Percentiles rank a stretch among this genome's conserved stretches.
Evolutionary conservation across 2,329 filamentous ascomycete genomes (phyloP).

Genomic region (Nemania abortiva): DNA sequence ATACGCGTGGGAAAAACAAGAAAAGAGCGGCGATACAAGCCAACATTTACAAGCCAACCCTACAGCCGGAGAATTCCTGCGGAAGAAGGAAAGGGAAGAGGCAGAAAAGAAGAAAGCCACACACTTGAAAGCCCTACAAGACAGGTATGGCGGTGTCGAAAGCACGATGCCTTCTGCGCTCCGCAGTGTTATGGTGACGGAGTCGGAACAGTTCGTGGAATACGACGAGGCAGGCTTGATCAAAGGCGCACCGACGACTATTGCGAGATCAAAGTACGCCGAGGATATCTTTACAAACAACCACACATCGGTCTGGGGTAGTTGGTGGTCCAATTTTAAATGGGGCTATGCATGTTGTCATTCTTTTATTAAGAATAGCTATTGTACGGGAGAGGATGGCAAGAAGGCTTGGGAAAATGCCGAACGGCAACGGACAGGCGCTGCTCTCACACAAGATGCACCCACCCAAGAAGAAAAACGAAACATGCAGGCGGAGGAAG

Average conservation of each 20-base stretch:
- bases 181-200: slow-evolving; percentile 75
- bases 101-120: slow-evolving; percentile 75
- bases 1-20: slow-evolving; percentile 96
- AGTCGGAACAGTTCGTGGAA: slow-evolving; percentile 90
- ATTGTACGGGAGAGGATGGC: slow-evolving; percentile 93
- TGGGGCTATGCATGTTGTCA: slow-evolving; percentile 98
- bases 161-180: slow-evolving; percentile 70
- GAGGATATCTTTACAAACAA: slow-evolving; percentile 93
- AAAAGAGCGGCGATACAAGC: slow-evolving; percentile 80
- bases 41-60: slow-evolving; percentile 96
- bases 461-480: slow-evolving; percentile 43
- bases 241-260: slow-evolving; percentile 84
- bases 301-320: slow-evolving; percentile 92
- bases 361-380: slow-evolving; percentile 94
- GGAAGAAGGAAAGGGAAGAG: slow-evolving; percentile 83
- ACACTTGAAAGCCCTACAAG: slow-evolving; percentile 76
- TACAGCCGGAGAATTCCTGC: slow-evolving; percentile 86
- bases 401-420: slow-evolving; percentile 83
- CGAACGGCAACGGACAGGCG: slow-evolving; percentile 68
- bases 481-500: slow-evolving; percentile 42
- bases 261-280: slow-evolving; percentile 88
- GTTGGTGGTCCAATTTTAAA: slow-evolving; percentile 95
- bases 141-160: slow-evolving; percentile 84
- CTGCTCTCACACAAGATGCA: slow-evolving; percentile 54
- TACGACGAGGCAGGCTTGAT: slow-evolving; percentile 92